These are phyloP conservation scores for Eucalyptus viminalis DNA, from an alignment of 345 rosid species.

Conservation along the genomic window DNA sequence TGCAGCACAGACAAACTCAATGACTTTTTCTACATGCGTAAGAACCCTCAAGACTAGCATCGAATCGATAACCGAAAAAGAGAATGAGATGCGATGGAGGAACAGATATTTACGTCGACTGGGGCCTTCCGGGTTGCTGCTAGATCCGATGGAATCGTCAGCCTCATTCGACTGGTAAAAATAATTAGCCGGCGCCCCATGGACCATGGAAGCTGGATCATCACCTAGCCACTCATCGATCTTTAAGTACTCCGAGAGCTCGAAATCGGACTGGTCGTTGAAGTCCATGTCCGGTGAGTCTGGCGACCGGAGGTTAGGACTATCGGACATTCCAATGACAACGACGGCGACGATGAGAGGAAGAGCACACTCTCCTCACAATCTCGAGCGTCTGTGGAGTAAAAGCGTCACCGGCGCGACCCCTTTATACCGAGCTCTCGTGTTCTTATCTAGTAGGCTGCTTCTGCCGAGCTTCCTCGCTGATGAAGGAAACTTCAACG, in stretches of 20 bases:
- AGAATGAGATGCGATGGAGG: neutral
- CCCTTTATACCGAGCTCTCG: neutral
- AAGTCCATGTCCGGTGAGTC: constrained; percentile 20
- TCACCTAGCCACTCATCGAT: constrained; percentile 47
- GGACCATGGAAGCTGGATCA: constrained; percentile 7
- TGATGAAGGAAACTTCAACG: neutral
- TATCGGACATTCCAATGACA: neutral
- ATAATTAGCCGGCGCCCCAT: neutral
- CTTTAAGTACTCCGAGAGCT: constrained; percentile 31
- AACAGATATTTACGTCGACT: neutral
- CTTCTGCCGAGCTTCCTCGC: constrained; percentile 18
- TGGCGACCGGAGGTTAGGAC: neutral
- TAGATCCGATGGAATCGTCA: constrained; percentile 1
- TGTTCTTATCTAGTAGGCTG: neutral
- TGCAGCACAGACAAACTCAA: neutral
- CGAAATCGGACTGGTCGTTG: constrained; percentile 22
- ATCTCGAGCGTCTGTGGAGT: neutral
- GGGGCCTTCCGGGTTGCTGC: constrained; percentile 7
- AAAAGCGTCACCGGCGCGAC: neutral
- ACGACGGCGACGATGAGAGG: neutral
- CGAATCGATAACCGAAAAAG: neutral
- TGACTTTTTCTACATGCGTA: neutral
- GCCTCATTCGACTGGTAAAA: constrained; percentile 16
- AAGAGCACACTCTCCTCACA: neutral
- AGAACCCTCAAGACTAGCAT: neutral